These are phyloP conservation scores for Symbiodinium pilosum DNA, from an alignment of 73 alveolate species.

Conservation along the genomic window DNA sequence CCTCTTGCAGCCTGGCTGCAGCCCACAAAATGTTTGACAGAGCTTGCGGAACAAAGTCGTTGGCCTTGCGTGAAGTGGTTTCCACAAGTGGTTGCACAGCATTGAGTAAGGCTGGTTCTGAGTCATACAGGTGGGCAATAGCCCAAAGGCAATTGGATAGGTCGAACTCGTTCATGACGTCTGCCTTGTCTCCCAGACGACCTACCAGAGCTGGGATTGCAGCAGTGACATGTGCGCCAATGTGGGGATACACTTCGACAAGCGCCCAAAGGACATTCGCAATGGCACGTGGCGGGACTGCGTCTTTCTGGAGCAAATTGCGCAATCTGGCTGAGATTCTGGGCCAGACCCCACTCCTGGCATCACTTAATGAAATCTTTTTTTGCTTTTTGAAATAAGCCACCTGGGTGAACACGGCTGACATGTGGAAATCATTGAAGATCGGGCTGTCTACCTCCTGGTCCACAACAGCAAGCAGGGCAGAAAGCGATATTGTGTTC, in stretches of 20 bases:
- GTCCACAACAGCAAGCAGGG: background rate
- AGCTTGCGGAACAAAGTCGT: background rate
- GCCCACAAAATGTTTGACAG: constrained; percentile 57
- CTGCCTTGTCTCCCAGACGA: background rate
- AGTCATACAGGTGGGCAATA: background rate
- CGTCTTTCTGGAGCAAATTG: background rate
- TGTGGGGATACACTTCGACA: background rate
- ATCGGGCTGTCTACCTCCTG: background rate
- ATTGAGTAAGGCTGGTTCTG: background rate
- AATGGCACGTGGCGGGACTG: background rate
- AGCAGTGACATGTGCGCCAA: background rate
- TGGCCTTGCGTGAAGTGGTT: background rate
- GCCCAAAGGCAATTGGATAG: constrained; percentile 16
- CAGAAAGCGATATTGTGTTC: background rate
- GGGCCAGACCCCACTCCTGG: background rate
- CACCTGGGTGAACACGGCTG: background rate
- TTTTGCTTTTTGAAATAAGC: background rate
- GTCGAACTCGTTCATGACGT: background rate
- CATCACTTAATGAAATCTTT: background rate
- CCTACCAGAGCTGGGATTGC: background rate
- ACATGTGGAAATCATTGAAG: constrained; percentile 32
- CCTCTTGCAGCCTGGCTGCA: background rate
- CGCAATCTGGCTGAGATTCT: background rate
- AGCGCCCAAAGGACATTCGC: constrained; percentile 6
- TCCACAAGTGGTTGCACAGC: background rate